Conservation (phyloP, 2,329 filamentous ascomycete species). For the Xylaria sp. region DNA sequence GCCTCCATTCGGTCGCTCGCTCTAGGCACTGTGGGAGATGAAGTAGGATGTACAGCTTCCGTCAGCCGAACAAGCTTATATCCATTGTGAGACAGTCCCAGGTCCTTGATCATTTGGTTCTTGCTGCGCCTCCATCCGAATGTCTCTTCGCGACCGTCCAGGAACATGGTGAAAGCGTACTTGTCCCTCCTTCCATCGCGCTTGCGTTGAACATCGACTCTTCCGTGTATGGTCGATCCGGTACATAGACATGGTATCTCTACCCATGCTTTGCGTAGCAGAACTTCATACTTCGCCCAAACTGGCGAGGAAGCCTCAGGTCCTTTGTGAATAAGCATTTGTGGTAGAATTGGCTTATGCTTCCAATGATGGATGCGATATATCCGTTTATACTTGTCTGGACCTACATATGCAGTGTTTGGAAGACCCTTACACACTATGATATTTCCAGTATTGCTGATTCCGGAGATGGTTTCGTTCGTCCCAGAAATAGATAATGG, state of each 20-base stretch:
- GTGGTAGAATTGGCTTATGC: conserved; percentile 12
- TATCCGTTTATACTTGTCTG: conserved; percentile 12
- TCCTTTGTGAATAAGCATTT: conserved; percentile 8
- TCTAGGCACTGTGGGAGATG: background rate
- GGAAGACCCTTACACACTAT: conserved; percentile 17
- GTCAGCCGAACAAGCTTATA: conserved; percentile 21
- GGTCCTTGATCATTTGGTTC: conserved; percentile 6
- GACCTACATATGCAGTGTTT: conserved; percentile 6
- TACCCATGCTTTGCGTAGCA: conserved; percentile 6
- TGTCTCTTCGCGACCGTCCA: conserved; percentile 8
- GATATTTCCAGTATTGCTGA: background rate
- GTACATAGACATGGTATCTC: conserved; percentile 15
- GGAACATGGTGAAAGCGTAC: conserved; percentile 22
- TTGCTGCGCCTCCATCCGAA: conserved; percentile 26
- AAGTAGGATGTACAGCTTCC: background rate
- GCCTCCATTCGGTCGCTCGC: conserved; percentile 21
- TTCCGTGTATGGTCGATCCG: conserved; percentile 12
- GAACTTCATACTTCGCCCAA: conserved; percentile 22
- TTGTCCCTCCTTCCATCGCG: conserved; percentile 8
- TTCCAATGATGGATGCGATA: conserved; percentile 18
- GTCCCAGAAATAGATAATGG: background rate
- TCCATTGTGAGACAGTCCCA: conserved; percentile 18
- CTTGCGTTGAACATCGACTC: conserved; percentile 16
- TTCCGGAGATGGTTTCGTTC: background rate
- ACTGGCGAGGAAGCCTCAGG: conserved; percentile 1